Percentiles rank a stretch among this genome's conserved stretches.
These are phyloP conservation scores for Malus fusca DNA, from an alignment of 306 rosid genomes.

Conservation along the genomic window DNA sequence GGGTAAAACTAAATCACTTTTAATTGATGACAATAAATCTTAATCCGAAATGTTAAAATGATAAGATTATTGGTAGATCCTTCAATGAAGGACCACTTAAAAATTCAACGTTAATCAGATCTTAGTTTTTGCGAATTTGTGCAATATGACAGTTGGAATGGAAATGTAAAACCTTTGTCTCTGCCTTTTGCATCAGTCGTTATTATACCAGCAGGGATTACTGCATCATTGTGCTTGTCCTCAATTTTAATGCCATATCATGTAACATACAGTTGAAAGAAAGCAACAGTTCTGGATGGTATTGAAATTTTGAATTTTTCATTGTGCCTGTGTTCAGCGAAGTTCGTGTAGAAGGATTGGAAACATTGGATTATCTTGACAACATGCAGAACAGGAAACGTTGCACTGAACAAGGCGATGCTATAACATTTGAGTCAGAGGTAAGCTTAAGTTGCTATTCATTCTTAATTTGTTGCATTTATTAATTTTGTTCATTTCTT, in stretches of 20 bases:
- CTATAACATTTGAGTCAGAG: slow-evolving; percentile 92
- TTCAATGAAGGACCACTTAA: neutral
- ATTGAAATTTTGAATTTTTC: slow-evolving; percentile 15
- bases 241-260: neutral
- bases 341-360: slow-evolving; percentile 96
- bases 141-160: neutral
- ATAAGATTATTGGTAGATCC: neutral
- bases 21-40: neutral
- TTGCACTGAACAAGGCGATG: slow-evolving; percentile 94
- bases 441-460: slow-evolving; percentile 32
- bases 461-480: neutral
- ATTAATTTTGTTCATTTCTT: neutral
- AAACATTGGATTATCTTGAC: slow-evolving; percentile 93
- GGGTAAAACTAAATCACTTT: neutral
- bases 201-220: neutral
- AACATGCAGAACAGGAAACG: slow-evolving; percentile 76
- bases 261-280: neutral
- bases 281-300: neutral
- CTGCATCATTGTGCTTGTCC: neutral
- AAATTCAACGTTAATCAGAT: neutral
- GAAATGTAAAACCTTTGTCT: neutral
- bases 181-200: neutral
- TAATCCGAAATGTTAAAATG: neutral
- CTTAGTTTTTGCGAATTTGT: neutral
- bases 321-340: slow-evolving; percentile 58